phyloP scores from a whole-genome alignment of 257 asterid species.

The Avicennia marina region DNA sequence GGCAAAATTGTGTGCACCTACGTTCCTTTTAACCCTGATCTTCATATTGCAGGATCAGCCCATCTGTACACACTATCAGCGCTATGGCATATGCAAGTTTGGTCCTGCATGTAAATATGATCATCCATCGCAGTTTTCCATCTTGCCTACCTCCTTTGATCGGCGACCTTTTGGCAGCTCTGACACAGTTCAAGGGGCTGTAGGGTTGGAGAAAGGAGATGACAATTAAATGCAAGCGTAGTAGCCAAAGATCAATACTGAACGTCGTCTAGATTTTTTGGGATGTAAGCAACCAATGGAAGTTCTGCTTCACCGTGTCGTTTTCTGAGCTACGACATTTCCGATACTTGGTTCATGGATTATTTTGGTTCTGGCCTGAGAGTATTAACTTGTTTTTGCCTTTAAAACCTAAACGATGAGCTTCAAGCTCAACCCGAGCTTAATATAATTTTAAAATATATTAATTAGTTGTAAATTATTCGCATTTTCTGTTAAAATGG shows the following conservation, averaged over 20 bases:
- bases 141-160: constrained; percentile 25
- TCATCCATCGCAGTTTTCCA: constrained; percentile 59
- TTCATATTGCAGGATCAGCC: constrained; percentile 61
- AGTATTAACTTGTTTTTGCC: background rate
- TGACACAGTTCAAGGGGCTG: constrained; percentile 25
- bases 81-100: constrained; percentile 87
- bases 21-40: background rate
- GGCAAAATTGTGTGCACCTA: too few species aligned
- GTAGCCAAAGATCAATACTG: background rate
- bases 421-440: too few species aligned
- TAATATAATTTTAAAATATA: too few species aligned
- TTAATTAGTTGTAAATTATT: too few species aligned
- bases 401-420: too few species aligned
- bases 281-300: background rate
- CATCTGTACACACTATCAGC: constrained; percentile 66
- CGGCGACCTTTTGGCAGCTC: constrained; percentile 30
- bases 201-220: constrained; percentile 31
- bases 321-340: too few species aligned
- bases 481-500: too few species aligned
- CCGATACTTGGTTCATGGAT: too few species aligned
- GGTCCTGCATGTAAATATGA: constrained; percentile 87
- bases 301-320: too few species aligned
- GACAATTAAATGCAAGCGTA: constrained; percentile 33
- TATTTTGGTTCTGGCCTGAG: too few species aligned
- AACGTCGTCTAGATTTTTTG: background rate